phyloP scores from a whole-genome alignment of 176 grass and related monocot species.

The Cenchrus fungigraminus region DNA sequence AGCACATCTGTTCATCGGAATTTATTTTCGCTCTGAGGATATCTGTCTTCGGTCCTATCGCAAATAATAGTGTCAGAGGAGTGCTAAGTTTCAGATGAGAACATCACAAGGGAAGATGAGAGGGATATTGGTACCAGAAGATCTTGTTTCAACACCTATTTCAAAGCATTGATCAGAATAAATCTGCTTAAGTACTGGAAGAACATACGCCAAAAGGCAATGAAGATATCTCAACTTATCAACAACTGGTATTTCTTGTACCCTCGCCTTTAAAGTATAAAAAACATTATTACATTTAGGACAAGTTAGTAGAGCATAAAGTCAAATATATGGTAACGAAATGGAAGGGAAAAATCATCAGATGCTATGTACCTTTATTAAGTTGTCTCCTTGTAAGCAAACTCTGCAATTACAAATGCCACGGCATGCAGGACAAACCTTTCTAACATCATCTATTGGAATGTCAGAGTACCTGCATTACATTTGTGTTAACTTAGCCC shows the following conservation, averaged over 20 bases:
- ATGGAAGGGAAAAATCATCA: slow-evolving; percentile 34
- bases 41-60: slow-evolving; percentile 75
- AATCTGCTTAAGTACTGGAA: slow-evolving; percentile 86
- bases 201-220: slow-evolving; percentile 78
- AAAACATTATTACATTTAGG: slow-evolving; percentile 11
- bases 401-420: slow-evolving; percentile 92
- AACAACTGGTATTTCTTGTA: slow-evolving; percentile 78
- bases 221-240: slow-evolving; percentile 98
- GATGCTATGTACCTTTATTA: slow-evolving; percentile 72
- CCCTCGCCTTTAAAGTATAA: slow-evolving; percentile 67
- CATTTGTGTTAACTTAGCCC: slow-evolving; percentile 26
- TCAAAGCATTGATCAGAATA: slow-evolving; percentile 87
- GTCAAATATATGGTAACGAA: slow-evolving; percentile 21
- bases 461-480: slow-evolving; percentile 88
- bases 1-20: slow-evolving; percentile 93
- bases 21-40: slow-evolving; percentile 86
- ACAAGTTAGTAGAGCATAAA: slow-evolving; percentile 21
- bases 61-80: slow-evolving; percentile 26
- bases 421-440: slow-evolving; percentile 94
- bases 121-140: slow-evolving; percentile 60
- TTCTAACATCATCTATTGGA: slow-evolving; percentile 64
- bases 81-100: slow-evolving; percentile 24
- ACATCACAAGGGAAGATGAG: slow-evolving; percentile 17
- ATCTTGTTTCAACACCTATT: slow-evolving; percentile 89
- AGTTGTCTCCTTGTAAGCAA: slow-evolving; percentile 86